A percentile compares a stretch with the other conserved stretches of the same genome.
phyloP scores from a whole-genome alignment of 306 rosid species.

The Leucaena leucocephala region DNA sequence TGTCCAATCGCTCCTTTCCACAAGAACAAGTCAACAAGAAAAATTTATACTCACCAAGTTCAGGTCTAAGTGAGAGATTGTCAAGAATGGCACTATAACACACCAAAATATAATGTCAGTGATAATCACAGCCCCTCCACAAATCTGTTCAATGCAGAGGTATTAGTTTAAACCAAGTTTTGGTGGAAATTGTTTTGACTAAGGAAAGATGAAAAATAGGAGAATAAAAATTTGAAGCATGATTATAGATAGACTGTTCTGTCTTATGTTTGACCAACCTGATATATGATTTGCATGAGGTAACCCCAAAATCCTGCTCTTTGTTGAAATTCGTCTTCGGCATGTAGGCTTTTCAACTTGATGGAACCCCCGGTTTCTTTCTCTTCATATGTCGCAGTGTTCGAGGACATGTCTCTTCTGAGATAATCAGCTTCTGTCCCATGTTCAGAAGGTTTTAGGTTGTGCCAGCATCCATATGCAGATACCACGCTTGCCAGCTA shows the following conservation, averaged over 20 bases:
- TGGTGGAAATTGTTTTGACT: background rate
- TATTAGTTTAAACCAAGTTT: constrained; percentile 32
- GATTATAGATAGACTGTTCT: background rate
- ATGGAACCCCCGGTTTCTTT: constrained; percentile 38
- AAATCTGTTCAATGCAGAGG: constrained; percentile 54
- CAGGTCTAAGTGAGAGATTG: constrained; percentile 56
- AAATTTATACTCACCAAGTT: constrained; percentile 54
- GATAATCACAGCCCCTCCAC: constrained; percentile 80
- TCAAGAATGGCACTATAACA: constrained; percentile 73
- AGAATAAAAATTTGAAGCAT: background rate
- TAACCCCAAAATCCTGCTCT: constrained; percentile 73
- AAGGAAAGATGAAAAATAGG: background rate
- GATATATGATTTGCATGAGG: constrained; percentile 64
- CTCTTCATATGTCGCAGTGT: constrained; percentile 27
- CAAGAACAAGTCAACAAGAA: background rate
- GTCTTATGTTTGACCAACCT: constrained; percentile 45
- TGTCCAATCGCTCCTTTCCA: background rate
- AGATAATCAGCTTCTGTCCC: constrained; percentile 39
- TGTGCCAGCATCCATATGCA: constrained; percentile 72
- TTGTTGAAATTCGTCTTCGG: constrained; percentile 51
- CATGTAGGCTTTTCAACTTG: constrained; percentile 46
- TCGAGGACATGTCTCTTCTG: constrained; percentile 34
- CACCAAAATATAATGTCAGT: constrained; percentile 90
- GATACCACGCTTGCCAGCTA: constrained; percentile 74
- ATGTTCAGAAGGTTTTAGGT: constrained; percentile 38